Evolutionary conservation across 768 basidiomycete genomes (phyloP).

Genomic region (Hirschioporus abietinus): DNA sequence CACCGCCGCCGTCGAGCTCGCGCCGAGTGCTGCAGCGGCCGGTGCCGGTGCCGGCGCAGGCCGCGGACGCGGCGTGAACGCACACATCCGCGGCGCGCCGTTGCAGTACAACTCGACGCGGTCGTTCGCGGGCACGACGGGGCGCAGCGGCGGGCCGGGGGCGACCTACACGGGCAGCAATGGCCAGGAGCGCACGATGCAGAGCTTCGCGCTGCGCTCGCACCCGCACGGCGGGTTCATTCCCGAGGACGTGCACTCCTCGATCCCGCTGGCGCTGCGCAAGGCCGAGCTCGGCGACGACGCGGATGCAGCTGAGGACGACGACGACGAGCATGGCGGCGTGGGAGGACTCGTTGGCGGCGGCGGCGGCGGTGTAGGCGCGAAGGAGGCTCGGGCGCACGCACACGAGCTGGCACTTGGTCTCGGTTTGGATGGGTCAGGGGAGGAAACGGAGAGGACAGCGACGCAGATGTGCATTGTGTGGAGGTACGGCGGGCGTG

Average conservation of each 20-base stretch:
- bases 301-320: slow-evolving; percentile 22
- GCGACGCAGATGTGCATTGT: slow-evolving; percentile 29
- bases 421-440: not conserved
- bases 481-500: slow-evolving; percentile 61
- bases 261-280: slow-evolving; percentile 51
- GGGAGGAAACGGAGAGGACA: not conserved
- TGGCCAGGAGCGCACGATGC: not conserved
- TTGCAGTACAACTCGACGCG: slow-evolving; percentile 39
- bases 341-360: slow-evolving; percentile 10
- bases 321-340: slow-evolving; percentile 8
- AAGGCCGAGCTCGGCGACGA: slow-evolving; percentile 26
- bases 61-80: slow-evolving; percentile 18
- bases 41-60: not conserved
- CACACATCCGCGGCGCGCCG: slow-evolving; percentile 30
- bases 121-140: slow-evolving; percentile 28
- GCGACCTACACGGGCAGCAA: not conserved
- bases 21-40: slow-evolving; percentile 14
- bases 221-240: slow-evolving; percentile 34
- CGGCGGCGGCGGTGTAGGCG: slow-evolving; percentile 19
- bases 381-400: slow-evolving; percentile 5
- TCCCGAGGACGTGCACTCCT: slow-evolving; percentile 56
- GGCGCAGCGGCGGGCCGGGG: no score
- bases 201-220: slow-evolving; percentile 20
- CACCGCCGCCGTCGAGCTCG: slow-evolving; percentile 10
- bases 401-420: slow-evolving; percentile 12